A percentile compares a stretch with the other conserved stretches of the same genome.
These are phyloP conservation scores for Boehmeria nivea DNA, from an alignment of 306 rosid species.

Conservation along the genomic window DNA sequence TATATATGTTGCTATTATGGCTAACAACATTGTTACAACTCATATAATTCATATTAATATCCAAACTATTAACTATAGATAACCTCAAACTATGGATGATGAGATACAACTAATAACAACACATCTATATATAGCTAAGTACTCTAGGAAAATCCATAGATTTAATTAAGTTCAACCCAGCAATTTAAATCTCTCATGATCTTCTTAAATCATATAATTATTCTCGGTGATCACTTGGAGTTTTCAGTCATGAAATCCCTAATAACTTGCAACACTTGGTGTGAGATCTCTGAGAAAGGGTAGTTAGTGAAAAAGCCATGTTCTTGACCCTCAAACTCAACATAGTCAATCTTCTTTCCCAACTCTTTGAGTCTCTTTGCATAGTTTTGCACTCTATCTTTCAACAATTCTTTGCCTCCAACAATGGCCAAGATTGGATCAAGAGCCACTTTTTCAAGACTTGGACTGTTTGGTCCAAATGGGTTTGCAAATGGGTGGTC, in stretches of 20 bases:
- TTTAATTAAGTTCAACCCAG: background rate
- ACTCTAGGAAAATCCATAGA: background rate
- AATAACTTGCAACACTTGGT: conserved; percentile 43
- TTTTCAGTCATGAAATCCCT: conserved; percentile 42
- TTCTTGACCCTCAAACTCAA: conserved; percentile 66
- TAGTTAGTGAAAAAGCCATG: conserved; percentile 77
- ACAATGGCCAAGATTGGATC: conserved; percentile 63
- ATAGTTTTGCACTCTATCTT: conserved; percentile 66
- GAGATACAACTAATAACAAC: background rate
- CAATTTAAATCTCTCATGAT: too few relatives aligned
- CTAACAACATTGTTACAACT: too few relatives aligned
- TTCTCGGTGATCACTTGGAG: conserved; percentile 23
- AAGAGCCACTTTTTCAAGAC: conserved; percentile 38
- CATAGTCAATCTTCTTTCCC: conserved; percentile 52
- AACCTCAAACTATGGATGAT: too few relatives aligned
- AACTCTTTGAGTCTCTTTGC: conserved; percentile 40
- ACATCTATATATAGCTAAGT: background rate
- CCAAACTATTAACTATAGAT: too few relatives aligned
- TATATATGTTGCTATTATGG: too few relatives aligned
- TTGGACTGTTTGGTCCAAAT: conserved; percentile 47
- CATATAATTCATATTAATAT: too few relatives aligned
- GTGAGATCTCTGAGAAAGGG: conserved; percentile 45
- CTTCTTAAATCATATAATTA: too few relatives aligned
- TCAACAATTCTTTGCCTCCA: conserved; percentile 70
- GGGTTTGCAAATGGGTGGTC: conserved; percentile 87